Evolutionary conservation across 225 moss, liverwort and hornwort genomes (phyloP), one percentile per base, ranked within the genome.

Genomic region (Physcomitrellopsis africana): DNA sequence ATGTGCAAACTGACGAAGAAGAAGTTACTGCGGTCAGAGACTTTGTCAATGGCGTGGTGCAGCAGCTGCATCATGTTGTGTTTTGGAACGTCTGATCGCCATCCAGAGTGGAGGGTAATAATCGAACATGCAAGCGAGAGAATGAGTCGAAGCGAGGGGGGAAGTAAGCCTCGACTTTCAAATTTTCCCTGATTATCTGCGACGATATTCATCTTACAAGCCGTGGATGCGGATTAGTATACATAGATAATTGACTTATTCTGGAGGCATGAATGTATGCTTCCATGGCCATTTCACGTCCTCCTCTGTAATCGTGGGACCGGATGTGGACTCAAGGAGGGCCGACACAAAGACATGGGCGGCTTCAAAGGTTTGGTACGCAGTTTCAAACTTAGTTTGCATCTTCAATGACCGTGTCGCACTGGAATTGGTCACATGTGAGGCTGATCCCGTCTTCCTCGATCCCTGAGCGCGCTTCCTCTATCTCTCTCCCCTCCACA

Each of bases 231-330:
- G 32, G 32, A 37, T 37, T 37, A 5, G 7, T 37, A 0, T 56
- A 37, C 20, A 42, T 9, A 29, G 24, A 22, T 13, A 47, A 22
- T 15, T 44, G 22, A 16, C 67, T 49, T 45, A 23, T 46, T 45
- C 58, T 59, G 59, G 46, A 59, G 59, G 26, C 54, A 45, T 13
- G 45, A 60, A 11, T 16, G 3, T 19, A 8, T 46, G 10, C 16
- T n/a, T 23, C 45, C 10, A 24, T 16, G 13, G 48, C 9, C 29
- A 48, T 32, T 53, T 42, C 10, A 73, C 5, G 7, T 49, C 46
- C 27, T 48, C 20, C 10, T 11, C 29, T 26, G 47, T 29, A n/a
- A 59, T 49, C 63, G 74, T 74, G 74, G 55, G 74, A 24, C 63
- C 73, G 11, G 42, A 52, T 26, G 70, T 55, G 57, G 44, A 16